Evolutionary conservation across 495 filamentous ascomycete species (phyloP), one percentile per base, ranked within the genome.

Genomic region (Recurvomyces mirabilis): DNA sequence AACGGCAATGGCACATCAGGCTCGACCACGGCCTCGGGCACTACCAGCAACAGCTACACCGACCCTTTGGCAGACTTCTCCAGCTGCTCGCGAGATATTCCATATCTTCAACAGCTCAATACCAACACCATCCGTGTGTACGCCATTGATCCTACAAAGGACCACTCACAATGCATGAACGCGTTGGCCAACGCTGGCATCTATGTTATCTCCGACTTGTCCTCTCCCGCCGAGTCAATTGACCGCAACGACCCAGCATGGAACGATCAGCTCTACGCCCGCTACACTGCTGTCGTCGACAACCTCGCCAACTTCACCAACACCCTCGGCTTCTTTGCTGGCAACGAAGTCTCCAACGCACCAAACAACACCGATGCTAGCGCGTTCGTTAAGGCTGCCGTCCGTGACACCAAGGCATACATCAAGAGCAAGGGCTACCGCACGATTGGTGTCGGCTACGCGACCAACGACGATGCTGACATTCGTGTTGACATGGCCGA

Each of bases 121-220:
- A 89, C 88, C 56, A 98, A 98, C 65, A 76, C 78, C 21, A 87
- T 98, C 59, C 89, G 91, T 56, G 85, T 87, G 14, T 98, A 98
- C 64, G 85, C 85, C 55, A 75, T 98, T 59, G 76, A 98, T 64
- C 79, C 91, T 14, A 74, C 69, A 9, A 61, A 67, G 43, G 72
- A 94, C 65, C 91, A 98, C 68, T 66, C 66, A n/a, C 66, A 64
- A 6, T 95, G 89, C 67, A 95, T 98, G 89, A 62, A 73, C 43
- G 58, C 87, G 55, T 70, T 98, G 15, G 67, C 81, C 15, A 78
- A 83, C 41, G 86, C 84, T 21, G 91, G 87, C 48, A 98, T 98
- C 65, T 98, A 98, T 61, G 75, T 98, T 28, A 77, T 98, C 51
- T 77, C 84, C 39, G 91, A 96, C 65, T 69, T 98, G 43, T 83